These are phyloP conservation scores for Boletus sp. DNA, from an alignment of 768 basidiomycete species.

Conservation along the genomic window DNA sequence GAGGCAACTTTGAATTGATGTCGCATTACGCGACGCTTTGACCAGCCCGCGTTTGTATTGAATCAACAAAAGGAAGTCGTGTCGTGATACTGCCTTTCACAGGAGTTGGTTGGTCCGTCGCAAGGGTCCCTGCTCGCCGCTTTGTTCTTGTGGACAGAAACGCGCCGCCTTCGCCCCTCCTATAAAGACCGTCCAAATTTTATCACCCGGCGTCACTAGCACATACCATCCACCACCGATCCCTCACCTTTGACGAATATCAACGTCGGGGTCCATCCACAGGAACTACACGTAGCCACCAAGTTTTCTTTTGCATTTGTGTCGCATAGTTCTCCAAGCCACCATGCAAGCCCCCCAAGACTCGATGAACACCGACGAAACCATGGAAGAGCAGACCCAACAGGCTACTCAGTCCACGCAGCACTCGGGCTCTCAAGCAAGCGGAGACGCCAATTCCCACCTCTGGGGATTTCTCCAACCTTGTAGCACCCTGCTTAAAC, in stretches of 20 bases:
- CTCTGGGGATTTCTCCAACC: slow-evolving; percentile 76
- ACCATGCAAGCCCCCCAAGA: slow-evolving; percentile 22
- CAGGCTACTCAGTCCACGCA: slow-evolving; percentile 42
- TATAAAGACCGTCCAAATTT: slow-evolving; percentile 18
- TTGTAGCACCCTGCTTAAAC: slow-evolving; percentile 46
- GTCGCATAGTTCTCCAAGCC: background rate
- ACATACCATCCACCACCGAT: background rate
- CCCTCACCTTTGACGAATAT: background rate
- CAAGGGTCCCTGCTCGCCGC: background rate
- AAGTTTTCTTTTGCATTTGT: background rate
- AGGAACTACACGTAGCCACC: background rate
- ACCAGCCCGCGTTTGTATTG: background rate
- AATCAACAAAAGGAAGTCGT: slow-evolving; percentile 1
- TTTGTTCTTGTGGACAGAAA: slow-evolving; percentile 21
- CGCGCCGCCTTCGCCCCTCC: background rate
- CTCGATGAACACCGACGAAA: slow-evolving; percentile 25
- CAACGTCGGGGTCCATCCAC: background rate
- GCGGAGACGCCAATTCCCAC: slow-evolving; percentile 25
- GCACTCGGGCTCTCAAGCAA: slow-evolving; percentile 28
- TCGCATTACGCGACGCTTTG: background rate
- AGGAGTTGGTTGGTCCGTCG: slow-evolving; percentile 13
- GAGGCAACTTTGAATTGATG: slow-evolving; percentile 14
- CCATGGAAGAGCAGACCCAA: slow-evolving; percentile 33
- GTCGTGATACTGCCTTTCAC: slow-evolving; percentile 16
- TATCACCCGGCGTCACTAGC: background rate